Evolutionary conservation across 2,329 filamentous ascomycete species (phyloP).

Genomic region (Penicillium glabrum): DNA sequence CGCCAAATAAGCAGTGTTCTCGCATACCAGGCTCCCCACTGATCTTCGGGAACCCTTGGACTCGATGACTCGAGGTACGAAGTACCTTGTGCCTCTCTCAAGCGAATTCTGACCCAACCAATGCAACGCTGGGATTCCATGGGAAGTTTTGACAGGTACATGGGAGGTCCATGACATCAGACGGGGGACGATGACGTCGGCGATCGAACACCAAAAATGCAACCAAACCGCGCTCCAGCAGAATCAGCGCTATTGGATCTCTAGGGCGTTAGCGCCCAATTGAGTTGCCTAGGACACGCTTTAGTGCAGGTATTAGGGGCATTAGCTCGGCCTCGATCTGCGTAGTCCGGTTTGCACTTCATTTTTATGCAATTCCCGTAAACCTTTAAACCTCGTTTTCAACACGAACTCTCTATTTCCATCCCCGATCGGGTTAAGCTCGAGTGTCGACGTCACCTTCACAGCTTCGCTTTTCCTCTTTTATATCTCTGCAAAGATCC

Average conservation of each 20-base stretch:
- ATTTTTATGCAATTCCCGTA: not conserved
- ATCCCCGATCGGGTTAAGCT: not conserved
- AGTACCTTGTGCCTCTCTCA: not conserved
- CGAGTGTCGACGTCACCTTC: conserved; percentile 3
- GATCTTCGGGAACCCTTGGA: conserved; percentile 4
- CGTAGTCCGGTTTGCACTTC: not conserved
- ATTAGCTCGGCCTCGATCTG: not conserved
- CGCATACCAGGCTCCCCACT: conserved; percentile 7
- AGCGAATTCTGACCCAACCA: not conserved
- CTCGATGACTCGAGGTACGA: conserved; percentile 1
- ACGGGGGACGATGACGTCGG: conserved; percentile 21
- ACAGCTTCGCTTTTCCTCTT: not conserved
- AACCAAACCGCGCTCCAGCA: not conserved
- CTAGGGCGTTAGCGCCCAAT: not conserved
- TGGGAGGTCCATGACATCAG: conserved; percentile 21
- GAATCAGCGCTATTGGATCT: conserved; percentile 12
- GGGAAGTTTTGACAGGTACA: conserved; percentile 11
- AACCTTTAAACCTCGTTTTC: not conserved
- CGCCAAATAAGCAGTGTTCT: conserved; percentile 19
- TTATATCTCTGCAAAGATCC: not conserved
- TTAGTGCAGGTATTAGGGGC: not conserved
- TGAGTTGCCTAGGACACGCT: not conserved
- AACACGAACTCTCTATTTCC: conserved; percentile 4
- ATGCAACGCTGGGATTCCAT: conserved; percentile 15
- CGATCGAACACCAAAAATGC: conserved; percentile 15